A percentile compares a stretch with the other conserved stretches of the same genome.
Conservation (phyloP, 164 flowering plant species). For the Stephania japonica region DNA sequence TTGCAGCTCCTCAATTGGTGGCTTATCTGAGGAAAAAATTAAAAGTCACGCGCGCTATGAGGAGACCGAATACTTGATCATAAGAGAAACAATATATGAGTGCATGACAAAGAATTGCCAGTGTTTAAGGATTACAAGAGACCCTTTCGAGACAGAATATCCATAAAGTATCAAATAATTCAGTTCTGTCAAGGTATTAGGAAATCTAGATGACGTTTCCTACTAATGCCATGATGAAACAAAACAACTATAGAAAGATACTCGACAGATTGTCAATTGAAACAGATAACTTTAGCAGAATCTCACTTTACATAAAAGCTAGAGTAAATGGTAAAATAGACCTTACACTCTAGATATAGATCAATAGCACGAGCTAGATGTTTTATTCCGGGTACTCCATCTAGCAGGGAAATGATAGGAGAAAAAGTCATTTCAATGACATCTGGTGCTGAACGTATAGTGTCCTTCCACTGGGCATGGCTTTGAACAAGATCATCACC, state of each 20-base stretch:
- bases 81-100: no score
- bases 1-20: constrained; percentile 93
- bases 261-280: not conserved
- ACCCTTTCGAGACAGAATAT: not conserved
- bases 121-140: no score
- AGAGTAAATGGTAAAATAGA: constrained; percentile 6
- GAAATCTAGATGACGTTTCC: not conserved
- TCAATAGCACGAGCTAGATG: constrained; percentile 91
- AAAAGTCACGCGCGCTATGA: not conserved
- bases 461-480: constrained; percentile 71
- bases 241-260: not conserved
- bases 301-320: not conserved
- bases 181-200: not conserved
- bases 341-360: constrained; percentile 86
- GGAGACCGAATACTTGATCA: not conserved
- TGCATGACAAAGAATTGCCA: no score
- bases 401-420: constrained; percentile 83
- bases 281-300: not conserved
- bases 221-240: not conserved
- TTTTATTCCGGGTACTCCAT: constrained; percentile 70
- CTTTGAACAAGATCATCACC: constrained; percentile 97
- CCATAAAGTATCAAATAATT: not conserved
- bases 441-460: constrained; percentile 74
- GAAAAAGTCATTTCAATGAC: constrained; percentile 85
- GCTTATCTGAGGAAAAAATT: constrained; percentile 53